phyloP scores from a whole-genome alignment of 83 land plant species.

The Diphasiastrum complanatum region DNA sequence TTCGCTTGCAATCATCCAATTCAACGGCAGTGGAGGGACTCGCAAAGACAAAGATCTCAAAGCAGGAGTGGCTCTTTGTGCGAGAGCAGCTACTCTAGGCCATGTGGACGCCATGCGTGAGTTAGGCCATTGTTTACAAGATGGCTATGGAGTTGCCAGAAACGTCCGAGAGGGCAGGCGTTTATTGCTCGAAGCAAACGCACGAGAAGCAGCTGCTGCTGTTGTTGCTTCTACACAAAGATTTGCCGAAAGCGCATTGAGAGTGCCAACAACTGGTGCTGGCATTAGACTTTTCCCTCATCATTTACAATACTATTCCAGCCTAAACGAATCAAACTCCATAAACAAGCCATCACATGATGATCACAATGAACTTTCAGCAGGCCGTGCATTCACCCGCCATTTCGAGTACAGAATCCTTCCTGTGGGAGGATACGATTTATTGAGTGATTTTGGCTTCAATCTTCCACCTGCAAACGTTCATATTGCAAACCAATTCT shows the following conservation, averaged over 20 bases:
- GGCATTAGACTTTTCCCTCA: no score
- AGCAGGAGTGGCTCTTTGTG: conserved; percentile 60
- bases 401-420: no score
- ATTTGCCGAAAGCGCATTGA: conserved; percentile 17
- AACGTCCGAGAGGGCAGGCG: conserved; percentile 44
- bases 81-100: conserved; percentile 56
- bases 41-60: conserved; percentile 49
- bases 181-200: conserved; percentile 55
- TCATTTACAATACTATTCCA: no score
- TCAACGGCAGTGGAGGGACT: conserved; percentile 68
- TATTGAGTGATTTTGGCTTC: background rate
- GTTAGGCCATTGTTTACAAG: conserved; percentile 69
- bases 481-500: background rate
- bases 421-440: background rate
- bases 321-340: no score
- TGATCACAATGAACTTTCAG: no score
- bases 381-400: no score
- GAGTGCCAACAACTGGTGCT: no score
- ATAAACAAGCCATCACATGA: no score
- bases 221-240: conserved; percentile 12
- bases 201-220: conserved; percentile 51
- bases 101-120: conserved; percentile 67
- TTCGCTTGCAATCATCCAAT: conserved; percentile 59
- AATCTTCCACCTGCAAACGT: background rate
- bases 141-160: conserved; percentile 54